Evolutionary conservation across 192 early-diverging fungal genomes (phyloP).

Genomic region (Entophlyctis helioformis): DNA sequence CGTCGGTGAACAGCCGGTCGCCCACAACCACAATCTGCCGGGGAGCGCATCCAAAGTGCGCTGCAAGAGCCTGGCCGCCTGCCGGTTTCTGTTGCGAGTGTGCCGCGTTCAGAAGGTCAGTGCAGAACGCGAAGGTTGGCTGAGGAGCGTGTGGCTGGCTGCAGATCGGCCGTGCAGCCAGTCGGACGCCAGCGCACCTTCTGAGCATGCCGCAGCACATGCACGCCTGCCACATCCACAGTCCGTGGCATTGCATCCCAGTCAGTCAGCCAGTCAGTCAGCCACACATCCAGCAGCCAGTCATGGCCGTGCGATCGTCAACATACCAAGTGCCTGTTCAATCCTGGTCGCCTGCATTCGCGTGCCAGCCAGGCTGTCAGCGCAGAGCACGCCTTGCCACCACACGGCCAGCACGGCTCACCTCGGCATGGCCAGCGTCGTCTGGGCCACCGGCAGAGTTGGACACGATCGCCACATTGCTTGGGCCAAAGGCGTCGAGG

Average conservation of each 20-base stretch:
- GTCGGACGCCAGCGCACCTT: no score
- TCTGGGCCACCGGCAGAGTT: conserved; percentile 84
- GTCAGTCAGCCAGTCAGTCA: no score
- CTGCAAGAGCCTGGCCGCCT: conserved; percentile 49
- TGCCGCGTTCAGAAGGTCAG: background rate
- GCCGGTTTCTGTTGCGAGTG: conserved; percentile 53
- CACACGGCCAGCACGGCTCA: background rate
- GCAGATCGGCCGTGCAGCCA: background rate
- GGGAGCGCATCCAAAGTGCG: conserved; percentile 30
- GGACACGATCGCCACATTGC: conserved; percentile 70
- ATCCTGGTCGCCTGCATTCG: conserved; percentile 4
- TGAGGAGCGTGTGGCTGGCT: background rate
- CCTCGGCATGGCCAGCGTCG: conserved; percentile 40
- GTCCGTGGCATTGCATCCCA: no score
- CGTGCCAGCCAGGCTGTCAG: background rate
- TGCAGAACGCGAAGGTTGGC: background rate
- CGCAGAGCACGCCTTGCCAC: background rate
- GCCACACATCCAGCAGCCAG: no score
- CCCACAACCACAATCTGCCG: conserved; percentile 64
- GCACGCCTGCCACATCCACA: conserved; percentile 32
- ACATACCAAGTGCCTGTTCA: conserved; percentile 30
- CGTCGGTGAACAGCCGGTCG: conserved; percentile 77
- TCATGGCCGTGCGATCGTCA: no score
- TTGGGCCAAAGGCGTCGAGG: conserved; percentile 41
- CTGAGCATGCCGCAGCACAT: conserved; percentile 41